phyloP scores from a whole-genome alignment of 345 rosid species.

The Brassica rapa region DNA sequence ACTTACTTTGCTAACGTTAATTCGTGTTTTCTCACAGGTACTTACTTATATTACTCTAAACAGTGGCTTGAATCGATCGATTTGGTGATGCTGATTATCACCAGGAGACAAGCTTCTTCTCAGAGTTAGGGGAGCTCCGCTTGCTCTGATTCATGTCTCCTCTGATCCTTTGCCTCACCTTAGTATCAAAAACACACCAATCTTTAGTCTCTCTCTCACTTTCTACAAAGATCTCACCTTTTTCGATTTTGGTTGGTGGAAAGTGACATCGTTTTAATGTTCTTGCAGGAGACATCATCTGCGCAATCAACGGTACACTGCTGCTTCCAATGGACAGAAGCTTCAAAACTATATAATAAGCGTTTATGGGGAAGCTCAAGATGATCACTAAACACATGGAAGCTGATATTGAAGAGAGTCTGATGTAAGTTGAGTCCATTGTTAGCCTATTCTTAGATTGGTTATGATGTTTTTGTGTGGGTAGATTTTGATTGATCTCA shows the following conservation, averaged over 20 bases:
- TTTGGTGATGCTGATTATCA: slow-evolving; percentile 67
- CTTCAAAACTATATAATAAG: slow-evolving; percentile 66
- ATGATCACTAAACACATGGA: slow-evolving; percentile 51
- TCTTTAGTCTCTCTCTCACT: slow-evolving; percentile 49
- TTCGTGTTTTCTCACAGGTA: too few species aligned
- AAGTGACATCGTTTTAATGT: neutral
- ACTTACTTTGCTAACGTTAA: too few species aligned
- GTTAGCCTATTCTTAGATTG: neutral
- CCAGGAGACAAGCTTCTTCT: slow-evolving; percentile 83
- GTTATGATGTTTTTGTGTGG: neutral
- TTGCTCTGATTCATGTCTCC: slow-evolving; percentile 74
- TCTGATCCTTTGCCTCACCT: slow-evolving; percentile 81
- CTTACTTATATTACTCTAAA: too few species aligned
- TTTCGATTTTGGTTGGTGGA: slow-evolving; percentile 8
- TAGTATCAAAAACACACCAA: slow-evolving; percentile 81
- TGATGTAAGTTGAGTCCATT: neutral
- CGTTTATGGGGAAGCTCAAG: slow-evolving; percentile 74
- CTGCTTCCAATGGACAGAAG: slow-evolving; percentile 91
- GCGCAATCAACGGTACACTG: slow-evolving; percentile 90
- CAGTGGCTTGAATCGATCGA: slow-evolving; percentile 52
- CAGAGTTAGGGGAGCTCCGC: slow-evolving; percentile 89
- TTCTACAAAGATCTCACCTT: slow-evolving; percentile 16
- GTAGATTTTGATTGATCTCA: neutral
- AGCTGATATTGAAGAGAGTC: neutral
- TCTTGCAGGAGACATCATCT: slow-evolving; percentile 71